Base-by-base conservation (phyloP, 179 eudicot species). In the Monotropa hypopitys region DNA sequence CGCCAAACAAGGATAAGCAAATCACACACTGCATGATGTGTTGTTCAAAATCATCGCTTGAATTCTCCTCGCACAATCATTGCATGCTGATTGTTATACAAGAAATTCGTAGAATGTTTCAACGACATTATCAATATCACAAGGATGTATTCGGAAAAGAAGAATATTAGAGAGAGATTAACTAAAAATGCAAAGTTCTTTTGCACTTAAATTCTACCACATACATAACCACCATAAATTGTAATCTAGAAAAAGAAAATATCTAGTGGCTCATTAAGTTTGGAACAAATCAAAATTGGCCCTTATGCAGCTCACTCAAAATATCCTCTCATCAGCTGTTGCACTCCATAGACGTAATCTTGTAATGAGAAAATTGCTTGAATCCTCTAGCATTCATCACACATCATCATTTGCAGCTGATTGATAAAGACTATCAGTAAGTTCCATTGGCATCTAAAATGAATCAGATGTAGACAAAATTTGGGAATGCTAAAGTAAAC, bases 351-450 rank as follows among this genome's bases (percentile, higher is more conserved):
- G 65, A 61, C 18, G 35, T 61, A 61, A 28, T 61, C 38, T 28
- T 61, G 38, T 10, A 28, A 12, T 56, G 66, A 28, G 66, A 61
- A 61, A 35, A 26, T 11, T 11, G 35, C 66, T 61, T 61, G 66
- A 61, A 28, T 28, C 66, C 66, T 61, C 66, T 28, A 28, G 7
- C 35, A 28, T 46, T 85, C 83, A 83, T 88, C 88, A 88, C 88
- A 85, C 89, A 86, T 86, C 96, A 81, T 83, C 96, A 83, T 80
- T 89, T 89, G 86, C 83, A 87, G 82, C 91, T 89, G 93, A 84
- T 85, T 79, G 78, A 81, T 83, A 78, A 87, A 45, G 56, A 76
- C 76, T 66, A 70, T 38, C 5, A 26, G 54, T 70, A 70, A 70
- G 38, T 26, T 28, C 12, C 50, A 69, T 43, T 28, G 15, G n/a